A percentile compares a stretch with the other conserved stretches of the same genome.
phyloP scores from a whole-genome alignment of 495 filamentous ascomycete genomes.

The Aspergillus cristatus region DNA sequence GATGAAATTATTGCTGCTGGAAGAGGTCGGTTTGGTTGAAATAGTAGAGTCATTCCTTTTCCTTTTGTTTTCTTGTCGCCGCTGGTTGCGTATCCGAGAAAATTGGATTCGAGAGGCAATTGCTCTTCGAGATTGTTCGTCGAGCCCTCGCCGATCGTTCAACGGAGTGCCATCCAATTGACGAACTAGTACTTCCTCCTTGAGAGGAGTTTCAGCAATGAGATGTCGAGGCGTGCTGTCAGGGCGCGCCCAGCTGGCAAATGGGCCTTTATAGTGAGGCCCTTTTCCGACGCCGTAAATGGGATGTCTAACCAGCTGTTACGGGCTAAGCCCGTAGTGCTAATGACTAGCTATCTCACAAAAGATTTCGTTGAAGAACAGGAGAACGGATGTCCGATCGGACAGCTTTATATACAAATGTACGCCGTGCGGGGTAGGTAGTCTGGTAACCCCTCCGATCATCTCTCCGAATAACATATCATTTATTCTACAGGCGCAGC shows the following conservation, averaged over 20 bases:
- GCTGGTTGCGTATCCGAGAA: slow-evolving; percentile 20
- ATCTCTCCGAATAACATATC: too few species aligned
- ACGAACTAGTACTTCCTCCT: slow-evolving; percentile 11
- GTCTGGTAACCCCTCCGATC: too few species aligned
- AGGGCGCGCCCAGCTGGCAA: slow-evolving; percentile 33
- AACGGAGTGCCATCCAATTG: slow-evolving; percentile 22
- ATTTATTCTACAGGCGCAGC: too few species aligned
- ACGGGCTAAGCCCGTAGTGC: too few species aligned
- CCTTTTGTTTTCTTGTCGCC: slow-evolving; percentile 8
- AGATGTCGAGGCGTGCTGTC: slow-evolving; percentile 6
- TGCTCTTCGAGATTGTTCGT: slow-evolving; percentile 8
- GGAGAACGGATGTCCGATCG: too few species aligned
- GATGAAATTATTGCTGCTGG: slow-evolving; percentile 3
- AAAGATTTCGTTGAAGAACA: too few species aligned
- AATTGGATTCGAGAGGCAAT: slow-evolving; percentile 14
- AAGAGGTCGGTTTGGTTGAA: background rate
- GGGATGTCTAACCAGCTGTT: slow-evolving; percentile 29
- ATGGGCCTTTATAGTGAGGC: slow-evolving; percentile 35
- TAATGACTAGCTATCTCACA: too few species aligned
- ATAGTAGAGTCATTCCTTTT: slow-evolving; percentile 5
- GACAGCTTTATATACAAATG: too few species aligned
- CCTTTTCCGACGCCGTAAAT: slow-evolving; percentile 39
- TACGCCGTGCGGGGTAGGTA: too few species aligned
- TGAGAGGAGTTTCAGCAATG: slow-evolving; percentile 13
- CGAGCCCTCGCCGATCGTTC: slow-evolving; percentile 14